Evolutionary conservation across 1,284 basidiomycete genomes (phyloP).

Genomic region (Marasmius fiardii): DNA sequence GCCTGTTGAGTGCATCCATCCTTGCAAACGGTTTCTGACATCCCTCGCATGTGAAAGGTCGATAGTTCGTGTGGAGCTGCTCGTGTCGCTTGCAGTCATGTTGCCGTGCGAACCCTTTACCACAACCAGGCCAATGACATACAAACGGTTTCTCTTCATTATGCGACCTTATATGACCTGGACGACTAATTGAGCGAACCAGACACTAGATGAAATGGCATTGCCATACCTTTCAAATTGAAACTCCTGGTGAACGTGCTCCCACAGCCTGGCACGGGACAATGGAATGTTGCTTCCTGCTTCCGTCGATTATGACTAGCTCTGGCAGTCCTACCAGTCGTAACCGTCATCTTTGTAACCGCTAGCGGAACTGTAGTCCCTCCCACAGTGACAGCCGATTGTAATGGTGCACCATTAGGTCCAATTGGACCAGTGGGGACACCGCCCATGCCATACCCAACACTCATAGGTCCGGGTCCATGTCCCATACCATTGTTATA

Average conservation of each 20-base stretch:
- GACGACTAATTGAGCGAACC: slow-evolving; percentile 11
- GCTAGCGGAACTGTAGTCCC: slow-evolving; percentile 13
- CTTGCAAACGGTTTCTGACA: slow-evolving; percentile 63
- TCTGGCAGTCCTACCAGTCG: slow-evolving; percentile 70
- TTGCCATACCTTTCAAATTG: slow-evolving; percentile 66
- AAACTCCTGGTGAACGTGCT: slow-evolving; percentile 83
- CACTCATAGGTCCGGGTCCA: neutral
- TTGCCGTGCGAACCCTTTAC: slow-evolving; percentile 80
- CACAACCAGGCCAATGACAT: slow-evolving; percentile 84
- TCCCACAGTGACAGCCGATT: slow-evolving; percentile 8
- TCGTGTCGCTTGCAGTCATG: slow-evolving; percentile 84
- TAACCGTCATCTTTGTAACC: slow-evolving; percentile 59
- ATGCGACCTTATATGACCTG: slow-evolving; percentile 79
- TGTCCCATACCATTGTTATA: neutral
- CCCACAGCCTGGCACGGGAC: slow-evolving; percentile 75
- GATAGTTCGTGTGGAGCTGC: slow-evolving; percentile 58
- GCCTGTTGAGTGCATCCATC: slow-evolving; percentile 61
- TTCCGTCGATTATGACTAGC: slow-evolving; percentile 70
- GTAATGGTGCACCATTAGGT: neutral
- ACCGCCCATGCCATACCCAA: too few relatives aligned
- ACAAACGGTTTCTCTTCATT: slow-evolving; percentile 81
- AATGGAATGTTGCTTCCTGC: slow-evolving; percentile 70
- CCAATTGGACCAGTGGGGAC: neutral
- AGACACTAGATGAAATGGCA: slow-evolving; percentile 13
- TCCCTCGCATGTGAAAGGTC: slow-evolving; percentile 61